These are phyloP conservation scores for Atkinsonella hypoxylon DNA, from an alignment of 2,329 filamentous ascomycete species.

Conservation along the genomic window DNA sequence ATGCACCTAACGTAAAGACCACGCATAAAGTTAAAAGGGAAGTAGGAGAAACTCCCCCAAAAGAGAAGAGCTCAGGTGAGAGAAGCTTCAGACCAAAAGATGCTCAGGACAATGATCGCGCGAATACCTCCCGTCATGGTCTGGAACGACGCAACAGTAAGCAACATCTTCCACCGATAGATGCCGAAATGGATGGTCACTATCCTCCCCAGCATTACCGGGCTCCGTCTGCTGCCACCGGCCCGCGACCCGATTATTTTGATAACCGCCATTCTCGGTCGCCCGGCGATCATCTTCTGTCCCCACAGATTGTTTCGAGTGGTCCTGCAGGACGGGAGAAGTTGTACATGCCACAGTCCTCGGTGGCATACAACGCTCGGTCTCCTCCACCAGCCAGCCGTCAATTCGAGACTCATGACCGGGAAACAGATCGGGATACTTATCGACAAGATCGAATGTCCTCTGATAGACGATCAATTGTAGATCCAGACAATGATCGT, in stretches of 20 bases:
- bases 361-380: slow-evolving; percentile 21
- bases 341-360: slow-evolving; percentile 17
- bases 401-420: slow-evolving; percentile 15
- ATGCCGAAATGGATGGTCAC: slow-evolving; percentile 26
- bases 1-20: background rate
- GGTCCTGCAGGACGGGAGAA: slow-evolving; percentile 30
- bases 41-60: background rate
- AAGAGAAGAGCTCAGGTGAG: background rate
- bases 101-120: background rate
- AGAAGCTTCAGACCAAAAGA: background rate
- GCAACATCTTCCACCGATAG: slow-evolving; percentile 31
- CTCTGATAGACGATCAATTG: slow-evolving; percentile 15
- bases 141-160: slow-evolving; percentile 20
- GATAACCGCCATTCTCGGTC: slow-evolving; percentile 17
- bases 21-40: background rate
- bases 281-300: slow-evolving; percentile 24
- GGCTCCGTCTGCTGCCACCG: slow-evolving; percentile 23
- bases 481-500: slow-evolving; percentile 16
- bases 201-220: slow-evolving; percentile 20
- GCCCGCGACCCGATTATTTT: slow-evolving; percentile 21
- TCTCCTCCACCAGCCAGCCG: slow-evolving; percentile 21
- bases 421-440: slow-evolving; percentile 14
- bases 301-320: slow-evolving; percentile 31
- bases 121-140: slow-evolving; percentile 9
- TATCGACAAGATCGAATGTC: slow-evolving; percentile 17